Percentiles rank a stretch among this genome's conserved stretches.
Conservation (phyloP, 345 rosid genomes). For the Citrus maxima region DNA sequence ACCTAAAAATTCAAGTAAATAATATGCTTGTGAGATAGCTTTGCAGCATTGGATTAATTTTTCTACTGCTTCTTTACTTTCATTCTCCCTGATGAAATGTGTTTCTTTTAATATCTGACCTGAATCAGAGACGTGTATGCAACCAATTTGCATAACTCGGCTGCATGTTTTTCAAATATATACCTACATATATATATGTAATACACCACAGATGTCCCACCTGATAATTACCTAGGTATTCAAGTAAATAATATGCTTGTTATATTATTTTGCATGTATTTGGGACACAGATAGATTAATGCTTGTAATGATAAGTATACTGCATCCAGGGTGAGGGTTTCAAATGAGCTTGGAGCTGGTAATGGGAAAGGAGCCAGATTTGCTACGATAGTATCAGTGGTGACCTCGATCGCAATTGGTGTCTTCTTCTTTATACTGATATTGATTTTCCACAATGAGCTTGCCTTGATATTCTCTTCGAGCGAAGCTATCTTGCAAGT, state of each 20-base stretch:
- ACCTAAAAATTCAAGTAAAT: too few species aligned
- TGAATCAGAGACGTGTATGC: not conserved
- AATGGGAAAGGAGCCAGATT: constrained; percentile 83
- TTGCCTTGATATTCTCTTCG: constrained; percentile 57
- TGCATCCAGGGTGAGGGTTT: constrained; percentile 64
- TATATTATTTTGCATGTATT: too few species aligned
- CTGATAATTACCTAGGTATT: too few species aligned
- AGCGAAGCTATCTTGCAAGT: constrained; percentile 53
- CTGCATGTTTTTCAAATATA: not conserved
- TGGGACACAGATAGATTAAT: not conserved
- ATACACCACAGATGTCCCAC: too few species aligned
- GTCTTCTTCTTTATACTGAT: constrained; percentile 52
- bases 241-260: not conserved
- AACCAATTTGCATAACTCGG: not conserved
- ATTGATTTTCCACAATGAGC: constrained; percentile 32
- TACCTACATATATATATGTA: too few species aligned
- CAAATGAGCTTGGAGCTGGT: constrained; percentile 91
- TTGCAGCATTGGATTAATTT: too few species aligned
- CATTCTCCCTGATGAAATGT: too few species aligned
- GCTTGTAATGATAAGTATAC: not conserved
- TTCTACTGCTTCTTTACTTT: too few species aligned
- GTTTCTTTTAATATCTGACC: not conserved
- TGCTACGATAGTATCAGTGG: constrained; percentile 63
- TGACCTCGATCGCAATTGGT: constrained; percentile 58
- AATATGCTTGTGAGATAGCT: too few species aligned